Conservation (phyloP, 768 basidiomycete genomes). For the Termitomyces sp. region DNA sequence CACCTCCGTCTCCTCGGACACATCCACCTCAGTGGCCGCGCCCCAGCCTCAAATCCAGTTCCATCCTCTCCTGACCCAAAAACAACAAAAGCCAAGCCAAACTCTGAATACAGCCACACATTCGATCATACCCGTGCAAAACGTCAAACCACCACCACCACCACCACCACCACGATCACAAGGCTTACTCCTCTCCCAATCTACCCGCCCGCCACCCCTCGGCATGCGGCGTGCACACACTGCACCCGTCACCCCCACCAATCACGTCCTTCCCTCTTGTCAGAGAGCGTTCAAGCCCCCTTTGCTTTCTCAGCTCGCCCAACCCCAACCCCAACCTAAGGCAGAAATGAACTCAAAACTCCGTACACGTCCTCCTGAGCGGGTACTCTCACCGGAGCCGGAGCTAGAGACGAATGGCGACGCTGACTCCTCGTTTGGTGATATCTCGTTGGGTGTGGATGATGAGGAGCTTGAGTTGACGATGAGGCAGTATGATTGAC, state of each 20-base stretch:
- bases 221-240: conserved; percentile 38
- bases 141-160: conserved; percentile 3
- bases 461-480: conserved; percentile 22
- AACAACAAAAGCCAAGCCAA: conserved; percentile 10
- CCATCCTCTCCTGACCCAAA: conserved; percentile 17
- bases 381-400: not conserved
- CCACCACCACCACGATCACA: not conserved
- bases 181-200: conserved; percentile 13
- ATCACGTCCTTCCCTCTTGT: conserved; percentile 23
- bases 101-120: not conserved
- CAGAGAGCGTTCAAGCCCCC: conserved; percentile 38
- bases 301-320: conserved; percentile 23
- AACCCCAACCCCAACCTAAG: conserved; percentile 1
- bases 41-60: conserved; percentile 12
- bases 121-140: not conserved
- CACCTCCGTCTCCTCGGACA: not conserved
- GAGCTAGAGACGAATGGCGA: conserved; percentile 13
- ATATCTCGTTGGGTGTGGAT: conserved; percentile 25
- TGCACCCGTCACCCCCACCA: conserved; percentile 8
- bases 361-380: not conserved
- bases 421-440: conserved; percentile 25
- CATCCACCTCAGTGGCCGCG: conserved; percentile 1
- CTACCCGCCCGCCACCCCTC: conserved; percentile 28
- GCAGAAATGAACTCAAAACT: not conserved
- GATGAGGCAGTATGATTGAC: conserved; percentile 26